A percentile compares a stretch with the other conserved stretches of the same genome.
These are phyloP conservation scores for Populus hybrid DNA, from an alignment of 441 rosid species.

Conservation along the genomic window DNA sequence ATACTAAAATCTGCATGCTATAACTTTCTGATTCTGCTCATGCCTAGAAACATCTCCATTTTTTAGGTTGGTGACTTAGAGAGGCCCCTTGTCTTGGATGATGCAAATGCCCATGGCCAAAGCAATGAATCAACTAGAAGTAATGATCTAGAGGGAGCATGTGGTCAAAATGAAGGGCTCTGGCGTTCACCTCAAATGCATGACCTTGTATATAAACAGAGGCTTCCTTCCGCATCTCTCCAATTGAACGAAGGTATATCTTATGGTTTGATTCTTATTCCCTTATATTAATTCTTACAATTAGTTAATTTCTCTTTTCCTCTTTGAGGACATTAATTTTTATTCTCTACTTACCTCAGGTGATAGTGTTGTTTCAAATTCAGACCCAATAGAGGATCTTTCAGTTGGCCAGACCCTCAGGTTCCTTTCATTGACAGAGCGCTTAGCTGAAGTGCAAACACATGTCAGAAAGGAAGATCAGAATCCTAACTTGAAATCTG, in stretches of 20 bases:
- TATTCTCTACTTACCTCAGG: constrained; percentile 35
- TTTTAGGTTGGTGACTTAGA: too few species aligned
- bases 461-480: constrained; percentile 34
- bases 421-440: constrained; percentile 33
- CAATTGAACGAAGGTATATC: constrained; percentile 42
- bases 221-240: constrained; percentile 53
- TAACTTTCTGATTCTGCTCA: background rate
- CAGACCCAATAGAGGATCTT: constrained; percentile 56
- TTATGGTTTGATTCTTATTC: constrained; percentile 19
- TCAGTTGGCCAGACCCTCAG: constrained; percentile 69
- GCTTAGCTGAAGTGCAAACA: constrained; percentile 40
- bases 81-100: constrained; percentile 70
- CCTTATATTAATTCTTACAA: constrained; percentile 15
- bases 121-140: constrained; percentile 51
- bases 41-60: background rate
- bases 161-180: constrained; percentile 60
- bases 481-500: constrained; percentile 31
- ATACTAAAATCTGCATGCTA: background rate
- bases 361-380: constrained; percentile 61
- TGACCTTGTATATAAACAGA: constrained; percentile 66
- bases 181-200: constrained; percentile 42
- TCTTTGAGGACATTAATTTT: constrained; percentile 9
- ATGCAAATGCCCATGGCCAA: constrained; percentile 40
- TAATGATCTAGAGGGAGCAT: constrained; percentile 74
- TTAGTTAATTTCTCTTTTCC: background rate